Evolutionary conservation across 805 yeast genomes (phyloP).

Genomic region (Tetrapisispora taiwanensis): DNA sequence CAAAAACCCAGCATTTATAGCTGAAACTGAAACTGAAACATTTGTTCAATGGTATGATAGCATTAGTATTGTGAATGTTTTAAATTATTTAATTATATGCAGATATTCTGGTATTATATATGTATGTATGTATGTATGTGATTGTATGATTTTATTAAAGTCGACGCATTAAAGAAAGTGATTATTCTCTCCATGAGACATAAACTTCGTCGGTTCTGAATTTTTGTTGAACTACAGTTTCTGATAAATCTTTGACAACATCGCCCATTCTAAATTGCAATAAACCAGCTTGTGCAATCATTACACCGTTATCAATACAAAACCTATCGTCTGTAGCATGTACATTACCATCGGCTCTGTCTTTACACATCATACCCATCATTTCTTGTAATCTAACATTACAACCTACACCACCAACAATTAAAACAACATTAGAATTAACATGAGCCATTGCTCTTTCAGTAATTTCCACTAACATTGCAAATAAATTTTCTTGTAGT

Average conservation of each 20-base stretch:
- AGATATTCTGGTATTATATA: background rate
- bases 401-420: slow-evolving; percentile 98
- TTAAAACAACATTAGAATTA: slow-evolving; percentile 73
- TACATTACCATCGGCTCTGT: slow-evolving; percentile 70
- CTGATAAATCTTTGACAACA: slow-evolving; percentile 39
- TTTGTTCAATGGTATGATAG: too few species aligned
- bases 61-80: too few species aligned
- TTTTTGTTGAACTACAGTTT: slow-evolving; percentile 85
- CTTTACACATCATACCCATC: slow-evolving; percentile 93
- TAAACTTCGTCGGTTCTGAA: slow-evolving; percentile 91
- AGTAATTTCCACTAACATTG: slow-evolving; percentile 96
- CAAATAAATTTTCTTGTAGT: slow-evolving; percentile 81
- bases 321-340: slow-evolving; percentile 94
- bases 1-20: too few species aligned
- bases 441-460: slow-evolving; percentile 99
- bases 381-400: slow-evolving; percentile 83
- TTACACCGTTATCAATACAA: slow-evolving; percentile 95
- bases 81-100: background rate
- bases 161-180: too few species aligned
- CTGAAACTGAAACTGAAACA: too few species aligned
- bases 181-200: slow-evolving; percentile 73
- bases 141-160: background rate
- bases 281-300: slow-evolving; percentile 98
- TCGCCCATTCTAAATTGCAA: slow-evolving; percentile 77
- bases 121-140: background rate